Base-by-base conservation (phyloP, 495 filamentous ascomycete species). In the Penicillium maclennaniae region DNA sequence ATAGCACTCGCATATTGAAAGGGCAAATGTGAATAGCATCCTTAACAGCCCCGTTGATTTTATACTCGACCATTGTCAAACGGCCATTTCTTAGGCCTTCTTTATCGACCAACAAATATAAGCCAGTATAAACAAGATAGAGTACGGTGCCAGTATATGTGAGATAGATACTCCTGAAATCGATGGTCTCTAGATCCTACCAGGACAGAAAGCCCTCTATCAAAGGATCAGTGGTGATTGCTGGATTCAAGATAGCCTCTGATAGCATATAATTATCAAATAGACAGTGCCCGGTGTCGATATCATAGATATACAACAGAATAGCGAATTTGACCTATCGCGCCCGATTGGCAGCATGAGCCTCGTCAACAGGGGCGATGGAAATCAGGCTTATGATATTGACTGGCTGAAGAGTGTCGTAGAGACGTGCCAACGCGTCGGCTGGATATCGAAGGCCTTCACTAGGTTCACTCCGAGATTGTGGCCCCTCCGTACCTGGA, bases 301-400 rank as follows among this genome's bases (percentile, higher is more conserved):
- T 46, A 46, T 46, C 44, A 46, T 46, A 46, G 44, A 34, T n/a
- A n/a, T 46, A 46, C 27, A 46, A 46, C 27, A 46, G 7, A 26
- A 46, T 46, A 6, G 44, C 27, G 44, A 46, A 46, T 46, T 46
- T 46, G 25, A 46, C 44, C 27, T 6, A 46, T 46, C 44, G 44
- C 44, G 44, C 44, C 15, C 44, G 44, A 46, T 46, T 46, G 7
- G 1, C 27, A 46, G 44, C 9, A 46, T 46, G 44, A 2, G 9
- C 34, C 44, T 46, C 44, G 34, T 46, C 44, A n/a, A 46, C 16
- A 46, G 44, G 44, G 44, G 44, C 44, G 15, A 46, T 12, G 34
- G 5, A 46, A 46, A 46, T 14, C 44, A 46, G 27, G 17, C 15
- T 7, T 1, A 1, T 36, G 16, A 1, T 46, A 21, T 46, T 10